Base-by-base conservation (phyloP, 805 yeast species). In the Sporopachydermia quercuum region DNA sequence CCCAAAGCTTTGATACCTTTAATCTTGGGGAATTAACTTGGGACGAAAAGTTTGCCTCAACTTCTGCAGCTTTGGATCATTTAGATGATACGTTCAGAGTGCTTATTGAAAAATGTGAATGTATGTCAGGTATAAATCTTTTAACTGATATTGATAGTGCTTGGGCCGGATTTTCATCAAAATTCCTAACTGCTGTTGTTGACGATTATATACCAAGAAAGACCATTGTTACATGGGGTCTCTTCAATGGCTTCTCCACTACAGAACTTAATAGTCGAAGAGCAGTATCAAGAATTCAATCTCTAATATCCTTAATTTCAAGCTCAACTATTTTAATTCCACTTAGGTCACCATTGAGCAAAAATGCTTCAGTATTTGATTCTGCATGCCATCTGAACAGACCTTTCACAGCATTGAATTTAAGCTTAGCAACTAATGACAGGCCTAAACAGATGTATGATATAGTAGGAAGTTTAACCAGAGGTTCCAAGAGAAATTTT, bases 121-220 rank as follows among this genome's bases (percentile, higher is more conserved):
- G 63, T 18, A 52, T 87, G 15, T 71, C 69, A 40, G 96, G 96
- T 1, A 42, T 91, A 5, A 81, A 80, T 47, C 38, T 83, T 0
- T 50, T 77, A 2, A 70, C 80, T 0, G 95, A 86, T 39, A 47
- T 78, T 3, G 94, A 83, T 51, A 66, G 74, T 16, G 81, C 79
- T 0, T 89, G 97, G 97, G 79, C 85, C 38, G 94, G 94, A 0
- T 74, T 81, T 48, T 56, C 82, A 3, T 54, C 59, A 34, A 64
- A 65, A 37, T 47, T 76, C 45, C 42, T 86, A 16, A 49, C 58
- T n/a, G 68, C 65, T 4, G 39, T 86, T 15, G 63, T 71, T 41
- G 96, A 87, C 52, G 93, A 83, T 49, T 78, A 70, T 48, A 61
- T 77, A 13, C 68, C 77, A 1, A 75, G 74, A 49, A 51, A 56